phyloP scores from a whole-genome alignment of 2,329 filamentous ascomycete genomes.

The Apiospora marii region DNA sequence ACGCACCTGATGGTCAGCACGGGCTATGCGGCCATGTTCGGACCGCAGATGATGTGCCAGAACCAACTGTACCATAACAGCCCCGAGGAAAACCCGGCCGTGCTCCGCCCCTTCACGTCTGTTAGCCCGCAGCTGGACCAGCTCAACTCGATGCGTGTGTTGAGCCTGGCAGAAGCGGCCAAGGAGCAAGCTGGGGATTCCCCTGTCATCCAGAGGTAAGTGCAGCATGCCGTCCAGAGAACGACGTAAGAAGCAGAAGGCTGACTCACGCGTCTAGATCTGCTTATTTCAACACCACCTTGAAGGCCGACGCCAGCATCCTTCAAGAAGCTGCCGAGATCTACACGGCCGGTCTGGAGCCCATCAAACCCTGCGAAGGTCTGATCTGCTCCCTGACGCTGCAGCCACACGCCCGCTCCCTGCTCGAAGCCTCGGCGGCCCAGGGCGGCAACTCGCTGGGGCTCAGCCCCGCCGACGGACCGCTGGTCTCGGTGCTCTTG shows the following conservation, averaged over 20 bases:
- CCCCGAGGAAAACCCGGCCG: slow-evolving; percentile 24
- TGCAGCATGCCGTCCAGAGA: slow-evolving; percentile 12
- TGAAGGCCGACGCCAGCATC: slow-evolving; percentile 25
- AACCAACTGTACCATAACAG: slow-evolving; percentile 31
- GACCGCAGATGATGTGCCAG: slow-evolving; percentile 24
- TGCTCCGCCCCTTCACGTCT: slow-evolving; percentile 7
- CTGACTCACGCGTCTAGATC: neutral
- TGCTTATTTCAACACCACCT: neutral
- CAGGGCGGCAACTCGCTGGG: slow-evolving; percentile 27
- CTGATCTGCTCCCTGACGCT: slow-evolving; percentile 29
- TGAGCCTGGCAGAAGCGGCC: slow-evolving; percentile 25
- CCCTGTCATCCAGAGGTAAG: neutral
- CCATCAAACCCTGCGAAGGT: slow-evolving; percentile 21
- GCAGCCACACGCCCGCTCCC: slow-evolving; percentile 31
- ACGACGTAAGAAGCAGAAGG: neutral
- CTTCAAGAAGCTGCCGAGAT: slow-evolving; percentile 24
- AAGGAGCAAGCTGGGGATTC: slow-evolving; percentile 1
- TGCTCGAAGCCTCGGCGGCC: slow-evolving; percentile 23
- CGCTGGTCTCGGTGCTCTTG: slow-evolving; percentile 26
- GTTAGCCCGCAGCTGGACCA: neutral
- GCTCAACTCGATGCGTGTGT: slow-evolving; percentile 19
- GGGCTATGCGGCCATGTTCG: slow-evolving; percentile 23
- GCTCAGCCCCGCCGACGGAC: slow-evolving; percentile 16
- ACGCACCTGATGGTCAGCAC: slow-evolving; percentile 26
- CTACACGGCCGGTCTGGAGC: slow-evolving; percentile 23